Percentiles rank a stretch among this genome's conserved stretches.
These are phyloP conservation scores for Fusarium euwallaceae DNA, from an alignment of 2,329 filamentous ascomycete genomes.

Conservation along the genomic window DNA sequence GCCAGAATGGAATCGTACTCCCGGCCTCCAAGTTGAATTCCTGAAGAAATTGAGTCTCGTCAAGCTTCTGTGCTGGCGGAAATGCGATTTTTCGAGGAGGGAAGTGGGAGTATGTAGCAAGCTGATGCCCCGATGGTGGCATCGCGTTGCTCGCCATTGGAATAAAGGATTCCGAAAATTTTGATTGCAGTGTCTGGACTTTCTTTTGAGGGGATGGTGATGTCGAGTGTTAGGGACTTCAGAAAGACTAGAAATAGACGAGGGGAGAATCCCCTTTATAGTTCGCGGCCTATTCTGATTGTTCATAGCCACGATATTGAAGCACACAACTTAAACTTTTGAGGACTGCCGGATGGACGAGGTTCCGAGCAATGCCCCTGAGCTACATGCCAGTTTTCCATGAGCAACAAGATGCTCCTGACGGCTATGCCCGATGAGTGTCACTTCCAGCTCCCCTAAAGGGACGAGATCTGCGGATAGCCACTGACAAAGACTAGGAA, in stretches of 20 bases:
- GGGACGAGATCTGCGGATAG: background rate
- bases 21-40: background rate
- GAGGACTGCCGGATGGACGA: background rate
- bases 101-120: background rate
- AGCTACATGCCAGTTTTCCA: background rate
- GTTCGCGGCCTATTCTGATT: background rate
- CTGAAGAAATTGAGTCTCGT: background rate
- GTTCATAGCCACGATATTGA: background rate
- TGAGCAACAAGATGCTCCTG: background rate
- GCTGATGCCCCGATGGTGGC: background rate
- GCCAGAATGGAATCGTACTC: background rate
- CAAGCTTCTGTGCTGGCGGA: background rate
- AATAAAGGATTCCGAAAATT: background rate
- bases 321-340: background rate
- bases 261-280: background rate
- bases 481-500: background rate
- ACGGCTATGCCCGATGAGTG: background rate
- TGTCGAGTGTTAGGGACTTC: background rate
- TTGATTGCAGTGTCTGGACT: background rate
- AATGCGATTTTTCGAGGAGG: background rate
- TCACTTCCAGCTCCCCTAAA: background rate
- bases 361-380: background rate
- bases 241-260: background rate
- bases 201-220: background rate
- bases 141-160: background rate